phyloP scores from a whole-genome alignment of 2,329 filamentous ascomycete species.

The Cytospora chrysosperma region DNA sequence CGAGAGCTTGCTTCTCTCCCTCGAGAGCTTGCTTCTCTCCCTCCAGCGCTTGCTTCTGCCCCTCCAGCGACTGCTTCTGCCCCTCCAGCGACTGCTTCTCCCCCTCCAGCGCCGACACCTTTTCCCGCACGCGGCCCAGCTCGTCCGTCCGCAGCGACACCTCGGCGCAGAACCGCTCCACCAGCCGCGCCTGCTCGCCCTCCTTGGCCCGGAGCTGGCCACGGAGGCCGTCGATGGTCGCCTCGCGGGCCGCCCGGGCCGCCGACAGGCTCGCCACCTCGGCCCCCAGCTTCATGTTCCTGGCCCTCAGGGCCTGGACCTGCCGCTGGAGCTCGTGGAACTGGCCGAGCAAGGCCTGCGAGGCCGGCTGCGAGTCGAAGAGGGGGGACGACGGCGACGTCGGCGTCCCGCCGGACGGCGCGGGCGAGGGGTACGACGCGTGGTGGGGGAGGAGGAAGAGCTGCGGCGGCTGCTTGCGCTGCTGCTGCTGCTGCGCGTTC shows the following conservation, averaged over 20 bases:
- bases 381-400: no score
- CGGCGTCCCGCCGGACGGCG: background rate
- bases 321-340: constrained; percentile 9
- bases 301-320: background rate
- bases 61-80: constrained; percentile 13
- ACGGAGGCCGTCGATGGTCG: constrained; percentile 7
- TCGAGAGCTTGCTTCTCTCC: constrained; percentile 15
- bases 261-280: background rate
- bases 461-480: no score
- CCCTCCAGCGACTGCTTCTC: constrained; percentile 15
- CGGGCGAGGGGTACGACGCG: background rate
- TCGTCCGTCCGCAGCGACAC: background rate
- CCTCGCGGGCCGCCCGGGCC: constrained; percentile 5
- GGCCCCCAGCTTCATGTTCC: background rate
- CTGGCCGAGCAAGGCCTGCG: background rate
- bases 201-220: constrained; percentile 11
- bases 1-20: constrained; percentile 15
- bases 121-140: background rate
- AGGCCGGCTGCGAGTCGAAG: background rate
- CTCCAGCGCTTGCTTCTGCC: constrained; percentile 13
- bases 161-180: constrained; percentile 15
- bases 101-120: constrained; percentile 1
- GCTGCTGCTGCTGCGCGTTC: background rate
- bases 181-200: constrained; percentile 1
- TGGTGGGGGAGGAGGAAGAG: background rate